Base-by-base conservation (phyloP, 805 yeast species). In the Lipomyces starkeyi region DNA sequence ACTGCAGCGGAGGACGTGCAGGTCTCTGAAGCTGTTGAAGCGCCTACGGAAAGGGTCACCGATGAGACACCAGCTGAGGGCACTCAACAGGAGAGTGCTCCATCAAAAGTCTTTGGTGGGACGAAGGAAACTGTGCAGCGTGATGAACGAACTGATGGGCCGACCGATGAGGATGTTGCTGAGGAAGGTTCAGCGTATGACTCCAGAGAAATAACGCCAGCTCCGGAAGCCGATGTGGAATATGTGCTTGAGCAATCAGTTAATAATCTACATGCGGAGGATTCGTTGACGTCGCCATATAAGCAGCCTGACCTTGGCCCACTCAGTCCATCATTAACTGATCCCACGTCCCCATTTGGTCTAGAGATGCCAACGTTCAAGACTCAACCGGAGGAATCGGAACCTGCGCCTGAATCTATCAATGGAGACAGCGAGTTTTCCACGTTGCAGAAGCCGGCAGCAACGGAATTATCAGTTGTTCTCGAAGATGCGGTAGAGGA, bases 401-500 rank as follows among this genome's bases (percentile, higher is more conserved):
- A 13, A 6, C 9, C 63, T 43, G 66, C 54, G 20, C n/a, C 53
- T 27, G 37, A 29, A 17, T n/a, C 6, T 37, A 47, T 64, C 17
- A 54, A 47, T 32, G 71, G 64, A 6, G 62, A 62, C 5, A 62
- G 58, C 11, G 71, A 64, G 17, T 52, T 58, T 32, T 64, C 14
- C 25, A 62, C 40, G 9, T 32, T 64, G 55, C 65, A 63, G 27
- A 63, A 40, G 54, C 63, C 65, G 2, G 17, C 25, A 3, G 37
- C 32, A 17, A 20, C 55, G 3, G 40, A 11, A 34, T 40, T 14
- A 2, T 17, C 27, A 14, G 53, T 43, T 6, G 52, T 52, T 9
- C 61, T 61, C 32, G 70, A 67, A 55, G 20, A 27, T 22, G 65
- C 67, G 11, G 56, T 53, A 55, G 27, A 29, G 22, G 70, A 67